phyloP scores from a whole-genome alignment of 2,329 filamentous ascomycete genomes.

The Cytospora paraplurivora region DNA sequence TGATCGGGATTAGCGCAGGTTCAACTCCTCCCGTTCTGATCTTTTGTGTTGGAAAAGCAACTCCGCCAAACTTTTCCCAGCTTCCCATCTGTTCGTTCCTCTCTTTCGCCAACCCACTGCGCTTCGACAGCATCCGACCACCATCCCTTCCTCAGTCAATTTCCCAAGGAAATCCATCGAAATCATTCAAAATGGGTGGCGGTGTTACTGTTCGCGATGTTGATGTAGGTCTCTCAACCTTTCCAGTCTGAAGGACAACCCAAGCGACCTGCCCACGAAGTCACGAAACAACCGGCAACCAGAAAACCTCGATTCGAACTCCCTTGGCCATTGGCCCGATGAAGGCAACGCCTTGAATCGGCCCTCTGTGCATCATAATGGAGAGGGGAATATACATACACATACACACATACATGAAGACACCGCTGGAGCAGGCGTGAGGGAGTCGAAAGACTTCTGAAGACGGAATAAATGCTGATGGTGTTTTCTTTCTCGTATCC shows the following conservation, averaged over 20 bases:
- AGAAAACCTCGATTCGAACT: conserved; percentile 14
- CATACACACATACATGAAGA: conserved; percentile 31
- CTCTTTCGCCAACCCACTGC: conserved; percentile 31
- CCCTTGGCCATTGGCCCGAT: conserved; percentile 18
- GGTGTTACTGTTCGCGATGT: conserved; percentile 84
- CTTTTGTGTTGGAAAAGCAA: conserved; percentile 7
- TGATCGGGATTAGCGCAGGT: not conserved
- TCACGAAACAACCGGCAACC: conserved; percentile 1
- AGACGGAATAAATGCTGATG: conserved; percentile 70
- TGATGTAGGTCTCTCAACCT: conserved; percentile 64
- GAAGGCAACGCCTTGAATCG: conserved; percentile 8
- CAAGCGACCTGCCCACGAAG: conserved; percentile 23
- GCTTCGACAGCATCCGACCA: conserved; percentile 35
- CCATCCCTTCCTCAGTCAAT: conserved; percentile 41
- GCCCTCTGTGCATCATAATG: conserved; percentile 21
- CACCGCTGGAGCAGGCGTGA: conserved; percentile 64
- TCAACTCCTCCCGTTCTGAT: not conserved
- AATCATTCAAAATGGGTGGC: conserved; percentile 66
- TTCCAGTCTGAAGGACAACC: conserved; percentile 36
- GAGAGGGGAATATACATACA: conserved; percentile 33
- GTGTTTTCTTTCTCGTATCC: conserved; percentile 42
- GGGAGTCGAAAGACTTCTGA: conserved; percentile 73
- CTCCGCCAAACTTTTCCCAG: conserved; percentile 3
- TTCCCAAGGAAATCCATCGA: conserved; percentile 36
- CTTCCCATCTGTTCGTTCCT: not conserved